phyloP scores from a whole-genome alignment of 495 filamentous ascomycete genomes.

The Durotheca rogersii region DNA sequence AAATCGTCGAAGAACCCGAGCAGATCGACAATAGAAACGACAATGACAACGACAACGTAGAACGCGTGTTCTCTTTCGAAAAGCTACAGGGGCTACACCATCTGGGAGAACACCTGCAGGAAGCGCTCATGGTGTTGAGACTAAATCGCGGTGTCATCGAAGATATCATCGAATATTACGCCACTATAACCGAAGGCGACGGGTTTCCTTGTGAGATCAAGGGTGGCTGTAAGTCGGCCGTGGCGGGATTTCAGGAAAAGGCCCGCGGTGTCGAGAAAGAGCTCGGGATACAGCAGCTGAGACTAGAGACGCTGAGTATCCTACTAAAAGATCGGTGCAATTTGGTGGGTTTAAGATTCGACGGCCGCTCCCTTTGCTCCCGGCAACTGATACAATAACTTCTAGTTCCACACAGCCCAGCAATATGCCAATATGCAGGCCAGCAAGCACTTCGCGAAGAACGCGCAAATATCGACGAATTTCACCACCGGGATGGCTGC shows the following conservation, averaged over 20 bases:
- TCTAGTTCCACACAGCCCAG: constrained; percentile 35
- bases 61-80: constrained; percentile 42
- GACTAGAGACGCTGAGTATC: no score
- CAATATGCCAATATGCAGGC: constrained; percentile 35
- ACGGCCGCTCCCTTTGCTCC: no score
- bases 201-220: constrained; percentile 14
- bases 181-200: constrained; percentile 17
- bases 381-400: constrained; percentile 1
- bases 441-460: constrained; percentile 33
- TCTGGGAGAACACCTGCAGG: constrained; percentile 43
- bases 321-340: no score
- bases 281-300: constrained; percentile 26
- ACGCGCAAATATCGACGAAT: constrained; percentile 34
- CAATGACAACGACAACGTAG: constrained; percentile 23
- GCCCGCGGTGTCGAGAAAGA: constrained; percentile 29
- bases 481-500: no score
- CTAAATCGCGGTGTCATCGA: constrained; percentile 40
- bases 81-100: constrained; percentile 43
- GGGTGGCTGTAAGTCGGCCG: constrained; percentile 4
- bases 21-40: constrained; percentile 11
- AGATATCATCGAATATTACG: constrained; percentile 36
- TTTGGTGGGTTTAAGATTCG: no score
- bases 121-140: constrained; percentile 38
- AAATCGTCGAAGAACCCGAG: constrained; percentile 5
- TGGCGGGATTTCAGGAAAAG: constrained; percentile 25